Conservation (phyloP, 768 basidiomycete genomes). For the Rubroboletus satanas region DNA sequence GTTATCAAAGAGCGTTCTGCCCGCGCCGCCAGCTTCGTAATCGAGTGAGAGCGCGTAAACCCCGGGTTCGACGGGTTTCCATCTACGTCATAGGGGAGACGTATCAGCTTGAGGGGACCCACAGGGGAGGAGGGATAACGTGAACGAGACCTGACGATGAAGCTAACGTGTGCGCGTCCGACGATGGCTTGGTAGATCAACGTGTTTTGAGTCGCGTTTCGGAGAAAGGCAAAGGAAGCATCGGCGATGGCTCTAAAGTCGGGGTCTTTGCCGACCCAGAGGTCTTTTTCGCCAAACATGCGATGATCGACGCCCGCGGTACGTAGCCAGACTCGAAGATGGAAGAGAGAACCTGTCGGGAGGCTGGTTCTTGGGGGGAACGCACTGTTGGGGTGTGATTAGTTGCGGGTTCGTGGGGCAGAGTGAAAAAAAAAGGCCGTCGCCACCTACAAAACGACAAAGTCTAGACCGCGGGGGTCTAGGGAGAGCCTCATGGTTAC, state of each 20-base stretch:
- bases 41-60: slow-evolving; percentile 56
- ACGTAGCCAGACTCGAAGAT: slow-evolving; percentile 62
- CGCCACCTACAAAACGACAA: slow-evolving; percentile 55
- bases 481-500: slow-evolving; percentile 43
- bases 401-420: not conserved
- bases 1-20: slow-evolving; percentile 51
- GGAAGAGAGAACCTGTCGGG: slow-evolving; percentile 51
- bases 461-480: slow-evolving; percentile 54
- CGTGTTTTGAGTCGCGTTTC: slow-evolving; percentile 39
- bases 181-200: slow-evolving; percentile 54
- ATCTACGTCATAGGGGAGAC: slow-evolving; percentile 36
- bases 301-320: slow-evolving; percentile 57
- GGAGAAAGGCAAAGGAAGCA: slow-evolving; percentile 52
- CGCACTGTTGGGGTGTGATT: slow-evolving; percentile 33
- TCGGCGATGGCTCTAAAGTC: slow-evolving; percentile 57
- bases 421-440: not conserved
- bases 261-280: slow-evolving; percentile 65
- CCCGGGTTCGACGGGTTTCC: slow-evolving; percentile 42
- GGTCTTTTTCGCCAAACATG: slow-evolving; percentile 58
- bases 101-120: not conserved
- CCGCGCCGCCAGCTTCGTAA: slow-evolving; percentile 63
- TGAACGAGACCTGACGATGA: slow-evolving; percentile 45
- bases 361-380: slow-evolving; percentile 58
- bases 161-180: slow-evolving; percentile 54
- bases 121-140: too few relatives aligned